Base-by-base conservation (phyloP, 495 filamentous ascomycete genomes). In the Trichoderma erinaceum region DNA sequence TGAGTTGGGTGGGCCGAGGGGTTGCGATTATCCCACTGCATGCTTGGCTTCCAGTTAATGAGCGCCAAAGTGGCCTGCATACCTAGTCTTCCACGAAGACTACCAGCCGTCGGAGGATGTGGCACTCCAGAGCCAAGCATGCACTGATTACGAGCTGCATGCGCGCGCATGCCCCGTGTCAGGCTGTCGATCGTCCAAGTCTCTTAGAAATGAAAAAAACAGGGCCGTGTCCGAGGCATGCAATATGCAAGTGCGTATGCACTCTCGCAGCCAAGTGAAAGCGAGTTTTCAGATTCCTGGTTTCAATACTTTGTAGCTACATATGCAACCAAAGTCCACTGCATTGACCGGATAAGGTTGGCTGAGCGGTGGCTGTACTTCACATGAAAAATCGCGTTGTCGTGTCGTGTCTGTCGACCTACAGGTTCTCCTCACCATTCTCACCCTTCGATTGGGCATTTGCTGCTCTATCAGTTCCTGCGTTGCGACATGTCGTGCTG, bases 181-280 rank as follows among this genome's bases (percentile, higher is more conserved):
- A 61, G 56, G 25, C 56, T 32, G 56, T 61, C 56, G 56, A 61
- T 61, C 56, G 56, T 61, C 56, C 56, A 61, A 61, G 56, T 61
- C 29, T 18, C 56, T 18, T 32, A 61, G 27, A 29, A 12, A 3
- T 29, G 56, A 29, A 16, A 35, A 61, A 32, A 32, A 61, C 56
- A 61, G 25, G 56, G 27, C 11, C 18, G 18, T 61, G 13, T 32
- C 56, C 25, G 56, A 61, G 56, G 12, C 27, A 18, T 61, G 56
- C 25, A 61, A 29, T 21, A 61, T 29, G 56, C 25, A 61, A 61
- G 27, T 61, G 56, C 56, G 27, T 29, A 61, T 61, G 56, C 56
- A 11, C 56, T 25, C 56, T 61, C 56, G 25, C 56, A 61, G 56
- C 56, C 3, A 29, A 15, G 56, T 13, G 56, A 13, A 32, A 61